Base-by-base conservation (phyloP, 768 basidiomycete species). In the Rhizopogon salebrosus region DNA sequence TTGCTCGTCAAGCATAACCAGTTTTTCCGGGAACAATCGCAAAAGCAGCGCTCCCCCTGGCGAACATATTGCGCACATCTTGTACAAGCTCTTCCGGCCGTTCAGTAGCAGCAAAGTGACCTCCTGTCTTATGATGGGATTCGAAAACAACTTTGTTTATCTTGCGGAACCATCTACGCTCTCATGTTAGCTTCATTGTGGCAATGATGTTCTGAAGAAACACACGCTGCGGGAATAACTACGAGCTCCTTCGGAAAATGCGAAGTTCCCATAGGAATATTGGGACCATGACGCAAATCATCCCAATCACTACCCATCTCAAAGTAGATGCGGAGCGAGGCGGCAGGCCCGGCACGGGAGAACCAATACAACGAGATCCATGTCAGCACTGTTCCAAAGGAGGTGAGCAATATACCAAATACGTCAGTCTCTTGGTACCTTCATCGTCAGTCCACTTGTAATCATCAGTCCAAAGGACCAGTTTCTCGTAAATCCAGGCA, bases 201-300 rank as follows among this genome's bases (percentile, higher is more conserved):
- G 29, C n/a, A 5, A 22, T 34, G 7, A 4, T 18, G 1, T 42
- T 24, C 7, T 1, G 11, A 22, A n/a, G 24, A 31, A 10, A 42
- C 50, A 3, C 31, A 51, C 40, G 26, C 41, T 36, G 27, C 16
- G 6, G 51, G 72, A 72, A 69, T 89, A 91, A 61, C 90, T 90
- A 51, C 70, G 76, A n/a, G 76, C 76, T 23, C 90, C 87, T 63
- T 91, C 90, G 22, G 62, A 61, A 61, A 80, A 54, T 57, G 91
- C 69, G 64, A 89, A 90, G 5, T 87, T 78, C 3, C 90, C 89
- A 67, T 92, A 91, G 50, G 48, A 26, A 49, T 49, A 11, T 35
- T 23, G 35, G 48, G 24, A 11, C 26, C 16, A 38, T 13, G 49
- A 4, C 27, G 16, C 29, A 29, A 1, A 20, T 16, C 10, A 2